Percentiles rank a stretch among this genome's conserved stretches.
phyloP scores from a whole-genome alignment of 2,329 filamentous ascomycete genomes.

The Penicillium capsulatum region DNA sequence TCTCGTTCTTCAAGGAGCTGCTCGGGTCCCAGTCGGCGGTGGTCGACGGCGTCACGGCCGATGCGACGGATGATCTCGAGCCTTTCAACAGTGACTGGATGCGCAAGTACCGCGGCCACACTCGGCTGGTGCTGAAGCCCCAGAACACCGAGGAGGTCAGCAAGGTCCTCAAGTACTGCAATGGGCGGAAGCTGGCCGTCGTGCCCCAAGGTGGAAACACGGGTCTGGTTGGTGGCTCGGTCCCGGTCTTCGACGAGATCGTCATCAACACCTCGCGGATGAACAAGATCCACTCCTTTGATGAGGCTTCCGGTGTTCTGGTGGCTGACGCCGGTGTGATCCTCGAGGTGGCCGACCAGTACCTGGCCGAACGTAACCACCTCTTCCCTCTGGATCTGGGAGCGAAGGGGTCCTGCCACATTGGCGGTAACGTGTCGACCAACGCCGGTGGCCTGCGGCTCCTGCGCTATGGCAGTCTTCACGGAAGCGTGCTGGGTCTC shows the following conservation, averaged over 20 bases:
- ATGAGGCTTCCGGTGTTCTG: slow-evolving; percentile 84
- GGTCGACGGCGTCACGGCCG: slow-evolving; percentile 73
- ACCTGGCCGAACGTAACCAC: slow-evolving; percentile 74
- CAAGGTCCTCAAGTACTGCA: slow-evolving; percentile 89
- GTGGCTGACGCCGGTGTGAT: slow-evolving; percentile 90
- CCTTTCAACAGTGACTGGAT: slow-evolving; percentile 98
- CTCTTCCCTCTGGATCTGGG: slow-evolving; percentile 97
- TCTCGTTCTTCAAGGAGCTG: slow-evolving; percentile 75
- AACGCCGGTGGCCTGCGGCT: slow-evolving; percentile 90
- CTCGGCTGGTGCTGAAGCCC: slow-evolving; percentile 81
- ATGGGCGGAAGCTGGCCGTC: slow-evolving; percentile 83
- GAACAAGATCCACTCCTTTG: slow-evolving; percentile 87
- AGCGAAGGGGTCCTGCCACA: slow-evolving; percentile 93
- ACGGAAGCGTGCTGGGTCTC: slow-evolving; percentile 86
- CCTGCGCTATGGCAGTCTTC: slow-evolving; percentile 87
- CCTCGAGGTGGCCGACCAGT: slow-evolving; percentile 82
- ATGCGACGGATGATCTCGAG: slow-evolving; percentile 75
- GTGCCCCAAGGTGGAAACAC: slow-evolving; percentile 98
- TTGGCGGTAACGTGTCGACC: slow-evolving; percentile 92
- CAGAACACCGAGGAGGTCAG: slow-evolving; percentile 81
- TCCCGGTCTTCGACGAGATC: slow-evolving; percentile 98
- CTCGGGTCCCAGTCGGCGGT: slow-evolving; percentile 74
- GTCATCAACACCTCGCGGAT: slow-evolving; percentile 86
- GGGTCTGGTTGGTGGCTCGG: slow-evolving; percentile 87
- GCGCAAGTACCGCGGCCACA: slow-evolving; percentile 93